Percentiles rank a stretch among this genome's conserved stretches.
These are phyloP conservation scores for Hyparrhenia diplandra DNA, from an alignment of 176 grass and related monocot species.

Conservation along the genomic window DNA sequence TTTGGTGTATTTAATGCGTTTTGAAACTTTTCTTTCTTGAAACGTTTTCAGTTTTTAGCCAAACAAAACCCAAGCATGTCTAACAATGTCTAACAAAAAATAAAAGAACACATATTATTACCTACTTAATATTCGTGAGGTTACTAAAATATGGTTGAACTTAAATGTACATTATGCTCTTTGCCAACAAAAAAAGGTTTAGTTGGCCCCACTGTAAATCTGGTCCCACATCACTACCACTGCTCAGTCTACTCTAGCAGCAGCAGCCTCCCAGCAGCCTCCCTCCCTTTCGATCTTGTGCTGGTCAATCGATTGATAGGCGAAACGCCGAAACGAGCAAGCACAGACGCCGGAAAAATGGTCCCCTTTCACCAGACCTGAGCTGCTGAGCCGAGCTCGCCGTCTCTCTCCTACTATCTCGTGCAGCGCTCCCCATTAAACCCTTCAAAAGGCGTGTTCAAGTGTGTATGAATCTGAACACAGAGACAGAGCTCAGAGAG, in stretches of 20 bases:
- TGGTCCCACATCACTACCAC: not conserved
- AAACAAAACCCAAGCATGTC: too few relatives aligned
- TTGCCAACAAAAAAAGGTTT: not conserved
- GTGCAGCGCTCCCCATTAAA: not conserved
- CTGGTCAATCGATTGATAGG: constrained; percentile 21
- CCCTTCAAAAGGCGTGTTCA: constrained; percentile 28
- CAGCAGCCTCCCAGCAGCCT: too few relatives aligned
- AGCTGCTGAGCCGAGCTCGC: not conserved
- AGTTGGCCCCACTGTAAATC: not conserved
- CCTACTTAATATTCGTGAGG: not conserved
- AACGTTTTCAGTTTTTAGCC: too few relatives aligned
- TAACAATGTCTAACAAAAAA: too few relatives aligned
- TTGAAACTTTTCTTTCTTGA: not conserved
- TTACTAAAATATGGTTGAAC: too few relatives aligned
- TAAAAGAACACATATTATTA: not conserved
- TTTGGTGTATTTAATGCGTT: too few relatives aligned
- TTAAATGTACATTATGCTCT: too few relatives aligned
- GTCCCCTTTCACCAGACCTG: not conserved
- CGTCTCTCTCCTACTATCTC: constrained; percentile 9
- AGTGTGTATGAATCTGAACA: constrained; percentile 19
- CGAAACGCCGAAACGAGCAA: constrained; percentile 4
- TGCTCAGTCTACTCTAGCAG: too few relatives aligned
- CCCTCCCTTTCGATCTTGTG: not conserved
- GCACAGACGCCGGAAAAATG: constrained; percentile 8
- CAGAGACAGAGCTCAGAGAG: not conserved